Evolutionary conservation across 1,284 basidiomycete species (phyloP).

Genomic region (Sporisorium sorghi): DNA sequence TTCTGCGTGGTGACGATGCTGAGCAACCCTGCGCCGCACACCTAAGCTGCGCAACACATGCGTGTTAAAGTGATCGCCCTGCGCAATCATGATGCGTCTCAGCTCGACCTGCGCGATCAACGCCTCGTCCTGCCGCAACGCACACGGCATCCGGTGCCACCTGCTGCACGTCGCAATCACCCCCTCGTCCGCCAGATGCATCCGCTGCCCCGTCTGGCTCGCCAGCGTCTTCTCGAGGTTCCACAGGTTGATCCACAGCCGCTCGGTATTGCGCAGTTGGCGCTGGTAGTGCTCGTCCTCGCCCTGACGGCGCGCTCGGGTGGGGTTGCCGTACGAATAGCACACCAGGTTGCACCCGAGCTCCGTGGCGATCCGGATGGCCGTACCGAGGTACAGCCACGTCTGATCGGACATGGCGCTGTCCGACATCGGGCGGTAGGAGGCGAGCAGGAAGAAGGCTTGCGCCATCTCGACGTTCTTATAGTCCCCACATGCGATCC

Average conservation of each 20-base stretch:
- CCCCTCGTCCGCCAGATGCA: slow-evolving; percentile 49
- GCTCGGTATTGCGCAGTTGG: slow-evolving; percentile 49
- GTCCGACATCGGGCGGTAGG: slow-evolving; percentile 32
- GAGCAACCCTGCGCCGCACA: not conserved
- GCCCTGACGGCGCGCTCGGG: not conserved
- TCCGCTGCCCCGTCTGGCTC: slow-evolving; percentile 48
- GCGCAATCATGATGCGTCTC: slow-evolving; percentile 36
- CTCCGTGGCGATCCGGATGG: slow-evolving; percentile 52
- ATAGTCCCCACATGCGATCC: slow-evolving; percentile 38
- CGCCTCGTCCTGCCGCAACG: slow-evolving; percentile 49
- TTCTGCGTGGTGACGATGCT: not conserved
- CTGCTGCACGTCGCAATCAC: slow-evolving; percentile 41
- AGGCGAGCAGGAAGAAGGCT: slow-evolving; percentile 42
- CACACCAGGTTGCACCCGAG: slow-evolving; percentile 47
- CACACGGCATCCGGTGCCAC: slow-evolving; percentile 41
- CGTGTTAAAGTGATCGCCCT: slow-evolving; percentile 39
- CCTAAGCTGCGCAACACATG: slow-evolving; percentile 35
- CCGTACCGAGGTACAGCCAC: slow-evolving; percentile 37
- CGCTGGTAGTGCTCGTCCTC: slow-evolving; percentile 40
- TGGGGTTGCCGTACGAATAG: slow-evolving; percentile 28
- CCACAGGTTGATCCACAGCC: slow-evolving; percentile 54
- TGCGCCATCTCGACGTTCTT: slow-evolving; percentile 56
- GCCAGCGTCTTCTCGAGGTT: slow-evolving; percentile 51
- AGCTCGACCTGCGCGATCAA: slow-evolving; percentile 50
- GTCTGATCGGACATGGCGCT: slow-evolving; percentile 50